Evolutionary conservation across 202 grass and related monocot species (phyloP).

Genomic region (Carex arenaria): DNA sequence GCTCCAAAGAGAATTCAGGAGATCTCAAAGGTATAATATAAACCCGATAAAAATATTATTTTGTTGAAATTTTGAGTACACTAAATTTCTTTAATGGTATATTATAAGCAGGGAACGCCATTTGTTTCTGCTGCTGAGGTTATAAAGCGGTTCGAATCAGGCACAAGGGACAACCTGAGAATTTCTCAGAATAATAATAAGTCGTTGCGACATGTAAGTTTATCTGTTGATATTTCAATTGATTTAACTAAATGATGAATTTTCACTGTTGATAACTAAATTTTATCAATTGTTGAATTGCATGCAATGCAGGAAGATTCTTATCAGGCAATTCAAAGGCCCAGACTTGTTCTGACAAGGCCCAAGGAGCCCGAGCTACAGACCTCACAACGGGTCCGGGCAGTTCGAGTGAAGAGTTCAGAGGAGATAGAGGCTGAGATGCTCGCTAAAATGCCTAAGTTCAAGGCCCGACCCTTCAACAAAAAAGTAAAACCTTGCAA

Average conservation of each 20-base stretch:
- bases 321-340: slow-evolving; percentile 34
- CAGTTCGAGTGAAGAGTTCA: slow-evolving; percentile 75
- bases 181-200: slow-evolving; percentile 48
- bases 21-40: slow-evolving; percentile 42
- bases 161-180: slow-evolving; percentile 50
- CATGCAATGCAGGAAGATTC: slow-evolving; percentile 48
- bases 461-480: slow-evolving; percentile 91
- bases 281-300: background rate
- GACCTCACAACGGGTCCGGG: slow-evolving; percentile 67
- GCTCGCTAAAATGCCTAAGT: slow-evolving; percentile 93
- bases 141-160: slow-evolving; percentile 83
- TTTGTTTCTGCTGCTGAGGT: slow-evolving; percentile 84
- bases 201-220: slow-evolving; percentile 9
- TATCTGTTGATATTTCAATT: background rate
- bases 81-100: background rate
- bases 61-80: background rate
- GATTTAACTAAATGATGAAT: background rate
- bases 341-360: slow-evolving; percentile 77
- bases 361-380: slow-evolving; percentile 86
- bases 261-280: background rate
- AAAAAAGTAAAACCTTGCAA: slow-evolving; percentile 52
- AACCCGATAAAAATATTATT: background rate
- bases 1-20: slow-evolving; percentile 30
- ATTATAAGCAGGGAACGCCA: slow-evolving; percentile 39
- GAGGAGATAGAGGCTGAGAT: slow-evolving; percentile 88